Conservation (phyloP, 2,329 filamentous ascomycete genomes). For the Rachicladosporium sp. region DNA sequence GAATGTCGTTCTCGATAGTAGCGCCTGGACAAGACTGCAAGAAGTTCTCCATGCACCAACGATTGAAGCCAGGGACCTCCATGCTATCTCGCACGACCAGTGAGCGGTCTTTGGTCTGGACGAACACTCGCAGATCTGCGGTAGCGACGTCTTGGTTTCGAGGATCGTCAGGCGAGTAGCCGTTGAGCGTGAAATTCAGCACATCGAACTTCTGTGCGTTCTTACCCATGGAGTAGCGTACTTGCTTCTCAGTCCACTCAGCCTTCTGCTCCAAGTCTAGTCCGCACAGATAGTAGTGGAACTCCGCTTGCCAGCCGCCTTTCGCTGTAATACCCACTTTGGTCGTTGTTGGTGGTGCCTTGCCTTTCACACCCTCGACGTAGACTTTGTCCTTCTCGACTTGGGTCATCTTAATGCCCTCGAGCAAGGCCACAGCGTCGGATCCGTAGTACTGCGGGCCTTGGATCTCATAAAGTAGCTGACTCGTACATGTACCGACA, state of each 20-base stretch:
- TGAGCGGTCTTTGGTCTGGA: slow-evolving; percentile 16
- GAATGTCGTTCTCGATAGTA: slow-evolving; percentile 18
- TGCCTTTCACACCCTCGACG: slow-evolving; percentile 32
- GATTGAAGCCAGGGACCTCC: slow-evolving; percentile 23
- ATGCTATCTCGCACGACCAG: slow-evolving; percentile 19
- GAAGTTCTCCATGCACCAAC: slow-evolving; percentile 28
- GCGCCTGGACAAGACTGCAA: slow-evolving; percentile 24
- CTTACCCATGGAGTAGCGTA: slow-evolving; percentile 27
- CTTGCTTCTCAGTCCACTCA: slow-evolving; percentile 32
- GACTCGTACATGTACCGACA: slow-evolving; percentile 40
- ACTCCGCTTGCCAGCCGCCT: slow-evolving; percentile 37
- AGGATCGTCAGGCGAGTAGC: slow-evolving; percentile 31
- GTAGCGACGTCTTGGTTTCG: slow-evolving; percentile 34
- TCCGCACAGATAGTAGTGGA: slow-evolving; percentile 32
- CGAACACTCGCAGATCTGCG: slow-evolving; percentile 34
- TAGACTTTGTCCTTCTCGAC: slow-evolving; percentile 37
- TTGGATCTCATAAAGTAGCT: slow-evolving; percentile 44
- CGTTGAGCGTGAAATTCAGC: slow-evolving; percentile 30
- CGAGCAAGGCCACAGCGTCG: slow-evolving; percentile 42
- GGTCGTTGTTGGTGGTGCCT: slow-evolving; percentile 37
- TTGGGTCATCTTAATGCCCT: slow-evolving; percentile 41
- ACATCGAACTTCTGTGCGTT: slow-evolving; percentile 24
- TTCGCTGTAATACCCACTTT: slow-evolving; percentile 38
- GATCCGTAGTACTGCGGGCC: slow-evolving; percentile 46
- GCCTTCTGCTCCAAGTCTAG: slow-evolving; percentile 35